phyloP scores from a whole-genome alignment of 257 asterid genomes.

The Coffea canephora region DNA sequence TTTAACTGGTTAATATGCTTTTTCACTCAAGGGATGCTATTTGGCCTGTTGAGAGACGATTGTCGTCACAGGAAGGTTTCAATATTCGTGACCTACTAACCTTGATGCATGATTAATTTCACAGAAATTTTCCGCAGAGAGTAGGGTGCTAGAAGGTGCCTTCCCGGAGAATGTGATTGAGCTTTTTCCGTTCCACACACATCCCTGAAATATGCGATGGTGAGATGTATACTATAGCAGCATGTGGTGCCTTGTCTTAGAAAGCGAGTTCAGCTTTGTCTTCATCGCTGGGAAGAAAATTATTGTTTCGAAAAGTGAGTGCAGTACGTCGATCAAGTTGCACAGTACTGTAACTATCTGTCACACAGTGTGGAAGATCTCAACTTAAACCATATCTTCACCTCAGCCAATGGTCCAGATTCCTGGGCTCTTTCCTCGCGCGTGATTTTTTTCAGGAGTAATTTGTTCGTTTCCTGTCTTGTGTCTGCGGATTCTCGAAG shows the following conservation, averaged over 20 bases:
- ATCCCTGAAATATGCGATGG: slow-evolving; percentile 6
- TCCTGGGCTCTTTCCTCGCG: slow-evolving; percentile 2
- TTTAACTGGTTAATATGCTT: not conserved
- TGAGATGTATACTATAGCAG: slow-evolving; percentile 1
- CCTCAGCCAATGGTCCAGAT: slow-evolving; percentile 16
- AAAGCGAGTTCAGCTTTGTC: slow-evolving; percentile 13
- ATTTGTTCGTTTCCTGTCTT: slow-evolving; percentile 23
- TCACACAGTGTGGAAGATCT: slow-evolving; percentile 13
- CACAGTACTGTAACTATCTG: slow-evolving; percentile 26
- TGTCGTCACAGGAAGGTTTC: not conserved
- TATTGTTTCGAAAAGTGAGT: slow-evolving; percentile 24
- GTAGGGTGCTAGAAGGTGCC: not conserved
- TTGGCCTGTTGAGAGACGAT: not conserved
- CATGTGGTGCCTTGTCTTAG: slow-evolving; percentile 10
- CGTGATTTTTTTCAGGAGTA: slow-evolving; percentile 8
- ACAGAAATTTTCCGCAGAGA: not conserved
- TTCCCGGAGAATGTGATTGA: not conserved
- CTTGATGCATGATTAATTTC: not conserved
- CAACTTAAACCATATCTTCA: slow-evolving; percentile 15
- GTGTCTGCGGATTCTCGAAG: slow-evolving; percentile 31
- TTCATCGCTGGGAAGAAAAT: slow-evolving; percentile 14
- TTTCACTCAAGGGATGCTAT: not conserved
- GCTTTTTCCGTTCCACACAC: not conserved
- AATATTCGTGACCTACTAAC: not conserved
- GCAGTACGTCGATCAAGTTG: slow-evolving; percentile 25